Evolutionary conservation across 805 yeast genomes (phyloP), one percentile per base, ranked within the genome.

Genomic region (Monosporozyma unispora): DNA sequence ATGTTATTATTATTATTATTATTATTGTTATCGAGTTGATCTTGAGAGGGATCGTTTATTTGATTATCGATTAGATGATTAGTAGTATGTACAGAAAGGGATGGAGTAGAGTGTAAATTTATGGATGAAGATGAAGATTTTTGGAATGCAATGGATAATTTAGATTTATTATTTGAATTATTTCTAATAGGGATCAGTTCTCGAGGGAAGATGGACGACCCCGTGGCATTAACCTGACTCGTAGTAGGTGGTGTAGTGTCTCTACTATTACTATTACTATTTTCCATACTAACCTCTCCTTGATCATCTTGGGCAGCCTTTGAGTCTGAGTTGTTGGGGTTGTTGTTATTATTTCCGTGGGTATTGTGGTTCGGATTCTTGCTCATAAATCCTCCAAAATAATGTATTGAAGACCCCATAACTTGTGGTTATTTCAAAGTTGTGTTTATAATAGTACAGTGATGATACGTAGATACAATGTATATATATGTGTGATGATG

Each of bases 111-210:
- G 29, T 21, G 33, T 43, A 43, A 29, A 16, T 43, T 43, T 12
- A 28, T 28, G 4, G 33, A 28, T 14, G 45, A 43, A 18, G 22
- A 25, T 19, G 45, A 43, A 18, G 45, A 43, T 19, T 43, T 31
- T 22, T 35, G 23, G 23, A 48, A 37, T 5, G 50, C 50, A 23
- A 48, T 31, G 4, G 50, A 48, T 21, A 48, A 23, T 29, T 48
- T 48, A 5, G 50, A 48, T 39, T 28, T 28, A 5, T 23, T 42
- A 14, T 46, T 33, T 19, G 37, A 35, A 18, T 35, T 37, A n/a
- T 16, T 23, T 28, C 38, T 48, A 29, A 43, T 48, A 10, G 43
- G 28, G 16, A 48, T 18, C 8, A 33, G 16, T n/a, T 48, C 50
- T 21, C 47, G 22, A 3, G 47, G 16, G 28, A 44, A 47, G 33